These are phyloP conservation scores for Kalmusia sp. DNA, from an alignment of 2,329 filamentous ascomycete species.

Conservation along the genomic window DNA sequence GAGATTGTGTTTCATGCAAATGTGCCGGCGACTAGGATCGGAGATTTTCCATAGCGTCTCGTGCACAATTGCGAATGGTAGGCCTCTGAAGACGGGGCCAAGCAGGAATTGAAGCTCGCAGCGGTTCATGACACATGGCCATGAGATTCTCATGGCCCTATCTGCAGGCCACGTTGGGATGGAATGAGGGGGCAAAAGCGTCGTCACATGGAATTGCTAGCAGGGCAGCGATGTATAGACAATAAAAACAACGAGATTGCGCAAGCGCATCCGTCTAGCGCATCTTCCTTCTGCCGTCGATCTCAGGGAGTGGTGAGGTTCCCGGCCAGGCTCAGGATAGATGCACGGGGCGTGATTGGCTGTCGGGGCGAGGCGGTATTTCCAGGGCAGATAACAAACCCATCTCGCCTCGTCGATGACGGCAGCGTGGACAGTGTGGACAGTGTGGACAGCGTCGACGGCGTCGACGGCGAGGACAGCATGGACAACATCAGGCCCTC, in stretches of 20 bases:
- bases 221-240: not conserved
- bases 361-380: not conserved
- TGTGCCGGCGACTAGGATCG: constrained; percentile 1
- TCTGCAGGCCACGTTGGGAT: not conserved
- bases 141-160: too few species aligned
- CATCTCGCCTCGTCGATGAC: not conserved
- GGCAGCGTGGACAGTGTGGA: not conserved
- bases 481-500: constrained; percentile 2
- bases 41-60: not conserved
- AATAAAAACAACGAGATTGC: constrained; percentile 1
- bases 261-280: not conserved
- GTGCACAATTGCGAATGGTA: not conserved
- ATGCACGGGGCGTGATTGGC: not conserved
- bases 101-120: not conserved
- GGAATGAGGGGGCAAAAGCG: not conserved
- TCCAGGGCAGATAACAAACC: not conserved
- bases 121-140: not conserved
- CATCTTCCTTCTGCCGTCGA: not conserved
- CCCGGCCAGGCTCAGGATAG: not conserved
- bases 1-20: not conserved
- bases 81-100: not conserved
- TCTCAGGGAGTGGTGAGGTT: not conserved
- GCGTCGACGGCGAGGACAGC: not conserved
- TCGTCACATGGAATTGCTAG: not conserved
- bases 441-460: not conserved